Base-by-base conservation (phyloP, 2,329 filamentous ascomycete species). In the Alternaria burnsii region DNA sequence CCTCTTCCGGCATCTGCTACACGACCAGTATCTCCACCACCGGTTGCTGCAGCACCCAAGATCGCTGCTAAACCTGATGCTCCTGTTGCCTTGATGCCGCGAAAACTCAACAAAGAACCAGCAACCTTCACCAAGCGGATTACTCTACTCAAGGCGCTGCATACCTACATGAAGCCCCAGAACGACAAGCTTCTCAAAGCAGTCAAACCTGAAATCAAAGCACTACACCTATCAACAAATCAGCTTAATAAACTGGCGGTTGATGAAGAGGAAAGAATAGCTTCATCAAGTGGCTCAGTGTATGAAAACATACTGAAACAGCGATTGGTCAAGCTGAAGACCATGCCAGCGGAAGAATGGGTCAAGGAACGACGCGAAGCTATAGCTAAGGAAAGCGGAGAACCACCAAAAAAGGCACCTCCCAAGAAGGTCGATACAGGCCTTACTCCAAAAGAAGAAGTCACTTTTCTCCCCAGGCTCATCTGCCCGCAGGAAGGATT, bases 241-340 rank as follows among this genome's bases (percentile, higher is more conserved):
- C 86, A 89, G 46, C 82, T 94, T 22, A 90, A 93, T 62, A 86
- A 85, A 66, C 82, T 87, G 62, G 87, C 88, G 0, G 81, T 94
- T 1, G 90, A 94, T 67, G 88, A 94, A 61, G 96, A 99, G 79
- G 89, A 97, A 74, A 86, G 86, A 36, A 82, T 88, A 8, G 93
- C 93, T 1, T 83, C 83, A 12, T 87, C 89, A 16, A 89, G 89
- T 61, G 80, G 85, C 1, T 79, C 85, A 0, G 87, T 98, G 28
- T 99, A 99, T 72, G 83, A 86, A 8, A 97, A 97, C 70, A 83
- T 93, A 26, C 88, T 98, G 76, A 96, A 94, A 74, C 91, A 93
- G 66, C 88, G 88, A 34, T 90, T 98, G 59, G 85, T 91, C 69
- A 84, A 84, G 43, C 88, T 93, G 73, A 92, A 90, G 72, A 90